These are phyloP conservation scores for Rhodamnia argentea DNA, from an alignment of 345 rosid species.

Conservation along the genomic window DNA sequence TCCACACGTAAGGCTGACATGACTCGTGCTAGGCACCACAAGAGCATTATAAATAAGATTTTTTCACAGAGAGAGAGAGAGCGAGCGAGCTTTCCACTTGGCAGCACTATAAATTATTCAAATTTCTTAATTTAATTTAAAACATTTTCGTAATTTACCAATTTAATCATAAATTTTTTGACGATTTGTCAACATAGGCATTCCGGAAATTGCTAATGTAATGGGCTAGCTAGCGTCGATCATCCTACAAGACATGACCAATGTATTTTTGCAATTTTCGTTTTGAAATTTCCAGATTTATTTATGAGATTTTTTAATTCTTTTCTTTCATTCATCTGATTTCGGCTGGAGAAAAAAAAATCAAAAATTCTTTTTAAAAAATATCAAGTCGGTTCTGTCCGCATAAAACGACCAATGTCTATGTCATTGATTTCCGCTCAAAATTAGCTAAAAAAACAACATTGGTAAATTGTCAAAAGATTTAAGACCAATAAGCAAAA, in stretches of 20 bases:
- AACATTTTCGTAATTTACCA: too few species aligned
- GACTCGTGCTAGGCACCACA: too few species aligned
- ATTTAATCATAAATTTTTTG: too few species aligned
- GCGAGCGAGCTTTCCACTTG: too few species aligned
- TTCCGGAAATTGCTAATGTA: background rate
- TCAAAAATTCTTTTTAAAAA: background rate
- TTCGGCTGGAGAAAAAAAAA: background rate
- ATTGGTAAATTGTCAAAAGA: background rate
- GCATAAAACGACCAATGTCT: too few species aligned
- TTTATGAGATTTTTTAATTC: background rate
- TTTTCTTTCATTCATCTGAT: background rate
- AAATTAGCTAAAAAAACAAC: background rate
- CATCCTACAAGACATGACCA: background rate
- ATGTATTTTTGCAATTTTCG: background rate
- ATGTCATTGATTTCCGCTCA: background rate
- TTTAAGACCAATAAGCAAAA: background rate
- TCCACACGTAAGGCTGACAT: too few species aligned
- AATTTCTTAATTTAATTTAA: too few species aligned
- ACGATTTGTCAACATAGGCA: too few species aligned
- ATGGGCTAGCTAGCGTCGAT: fast-evolving
- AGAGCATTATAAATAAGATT: too few species aligned
- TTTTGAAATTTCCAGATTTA: too few species aligned
- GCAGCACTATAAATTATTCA: too few species aligned
- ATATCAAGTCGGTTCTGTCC: fast-evolving
- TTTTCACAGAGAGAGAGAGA: too few species aligned